Evolutionary conservation across 2,329 filamentous ascomycete species (phyloP).

Genomic region (Arthroderma uncinatum): DNA sequence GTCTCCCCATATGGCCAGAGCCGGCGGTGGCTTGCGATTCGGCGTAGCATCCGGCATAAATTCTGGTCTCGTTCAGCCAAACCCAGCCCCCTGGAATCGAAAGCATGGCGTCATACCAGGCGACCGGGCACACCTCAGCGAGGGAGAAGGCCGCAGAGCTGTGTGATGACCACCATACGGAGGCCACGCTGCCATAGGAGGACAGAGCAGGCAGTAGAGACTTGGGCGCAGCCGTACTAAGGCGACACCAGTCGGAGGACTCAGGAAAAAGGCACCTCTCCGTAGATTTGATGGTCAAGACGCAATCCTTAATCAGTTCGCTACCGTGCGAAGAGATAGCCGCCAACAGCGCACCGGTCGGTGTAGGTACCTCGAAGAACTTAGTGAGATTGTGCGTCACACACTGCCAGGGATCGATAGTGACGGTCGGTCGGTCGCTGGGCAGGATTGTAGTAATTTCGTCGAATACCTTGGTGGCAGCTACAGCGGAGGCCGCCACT

Average conservation of each 20-base stretch:
- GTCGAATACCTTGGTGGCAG: not conserved
- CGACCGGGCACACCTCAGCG: not conserved
- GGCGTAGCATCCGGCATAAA: conserved; percentile 3
- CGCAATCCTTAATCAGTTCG: not conserved
- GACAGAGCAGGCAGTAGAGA: not conserved
- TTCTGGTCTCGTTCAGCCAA: conserved; percentile 7
- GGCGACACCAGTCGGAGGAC: conserved; percentile 1
- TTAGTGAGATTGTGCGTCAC: conserved; percentile 5
- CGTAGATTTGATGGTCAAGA: not conserved
- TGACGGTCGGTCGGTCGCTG: not conserved
- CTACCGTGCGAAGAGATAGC: not conserved
- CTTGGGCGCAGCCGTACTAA: not conserved
- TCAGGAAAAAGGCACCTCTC: conserved; percentile 3
- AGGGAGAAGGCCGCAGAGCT: conserved; percentile 3
- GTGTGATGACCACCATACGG: conserved; percentile 5
- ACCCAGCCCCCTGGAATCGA: not conserved
- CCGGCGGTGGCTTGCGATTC: not conserved
- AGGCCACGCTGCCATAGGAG: conserved; percentile 3
- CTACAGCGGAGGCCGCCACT: not conserved
- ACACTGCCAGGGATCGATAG: not conserved
- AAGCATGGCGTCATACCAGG: not conserved
- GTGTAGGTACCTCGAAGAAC: conserved; percentile 3
- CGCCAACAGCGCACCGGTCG: not conserved
- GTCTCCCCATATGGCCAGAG: not conserved
- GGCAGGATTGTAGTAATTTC: not conserved